Base-by-base conservation (phyloP, 2,329 filamentous ascomycete genomes). In the Aspergillus intermedius region DNA sequence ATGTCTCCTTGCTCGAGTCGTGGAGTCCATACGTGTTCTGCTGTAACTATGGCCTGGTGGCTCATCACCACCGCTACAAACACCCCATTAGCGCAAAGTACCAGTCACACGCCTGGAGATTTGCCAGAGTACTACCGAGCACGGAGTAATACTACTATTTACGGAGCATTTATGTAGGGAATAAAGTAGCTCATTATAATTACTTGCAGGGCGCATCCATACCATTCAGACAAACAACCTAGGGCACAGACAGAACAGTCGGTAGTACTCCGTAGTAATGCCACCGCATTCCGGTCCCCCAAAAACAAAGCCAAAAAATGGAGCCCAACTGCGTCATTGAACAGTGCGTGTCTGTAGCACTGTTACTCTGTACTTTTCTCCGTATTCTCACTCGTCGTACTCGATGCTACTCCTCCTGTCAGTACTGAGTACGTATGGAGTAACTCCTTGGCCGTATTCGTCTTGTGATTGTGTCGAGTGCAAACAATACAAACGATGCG, bases 211-310 rank as follows among this genome's bases (percentile, higher is more conserved):
- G 15, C 13, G n/a, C 34, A n/a, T n/a, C 34, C 34, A 35, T n/a
- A 17, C 8, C 32, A 35, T 6, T 13, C 8, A n/a, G 34, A 35
- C 10, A 30, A 30, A 30, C 25, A 10, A 30, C 25, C 25, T 30
- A 30, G 25, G 25, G 25, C 25, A 30, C 25, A 30, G 25, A 30
- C 25, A 30, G 25, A 12, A 30, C 25, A 30, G 25, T 30, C 25
- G 25, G 25, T 12, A 30, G 25, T 30, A 37, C 6, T 19, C 34
- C n/a, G 34, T 37, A 37, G n/a, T 37, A 51, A 51, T 54, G 49
- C 47, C 51, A 49, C 47, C 44, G 40, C 44, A 50, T 45, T 49
- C 48, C 47, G 45, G 22, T 15, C 23, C 46, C n/a, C 34, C 10
- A 37, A 17, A 51, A 49, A 49, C 46, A 45, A 44, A 44, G 49